A percentile compares a stretch with the other conserved stretches of the same genome.
These are phyloP conservation scores for Ophiostoma sp. DNA, from an alignment of 2,329 filamentous ascomycete genomes.

Conservation along the genomic window DNA sequence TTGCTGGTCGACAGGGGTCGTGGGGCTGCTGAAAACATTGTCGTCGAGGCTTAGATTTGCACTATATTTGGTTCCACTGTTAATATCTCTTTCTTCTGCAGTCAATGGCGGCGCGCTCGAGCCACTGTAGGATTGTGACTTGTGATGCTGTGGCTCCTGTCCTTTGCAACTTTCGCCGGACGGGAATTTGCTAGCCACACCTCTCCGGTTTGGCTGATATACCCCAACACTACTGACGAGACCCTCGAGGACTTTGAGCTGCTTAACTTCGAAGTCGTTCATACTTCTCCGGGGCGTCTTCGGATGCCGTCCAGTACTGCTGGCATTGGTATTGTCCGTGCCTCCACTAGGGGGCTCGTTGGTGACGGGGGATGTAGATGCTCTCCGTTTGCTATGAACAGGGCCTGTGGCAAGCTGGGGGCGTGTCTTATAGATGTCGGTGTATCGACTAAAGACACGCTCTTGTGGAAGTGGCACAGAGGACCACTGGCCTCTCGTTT, in stretches of 20 bases:
- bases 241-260: slow-evolving; percentile 25
- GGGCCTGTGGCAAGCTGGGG: background rate
- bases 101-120: background rate
- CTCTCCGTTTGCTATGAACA: slow-evolving; percentile 14
- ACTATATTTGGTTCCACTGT: slow-evolving; percentile 37
- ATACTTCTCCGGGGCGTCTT: slow-evolving; percentile 14
- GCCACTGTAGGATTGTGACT: background rate
- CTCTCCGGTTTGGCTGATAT: background rate
- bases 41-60: slow-evolving; percentile 46
- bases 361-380: slow-evolving; percentile 27
- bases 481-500: background rate
- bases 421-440: background rate
- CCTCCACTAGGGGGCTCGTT: slow-evolving; percentile 22
- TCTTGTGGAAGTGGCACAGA: background rate
- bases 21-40: slow-evolving; percentile 37
- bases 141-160: background rate
- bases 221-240: slow-evolving; percentile 17
- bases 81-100: slow-evolving; percentile 16
- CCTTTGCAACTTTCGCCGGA: background rate
- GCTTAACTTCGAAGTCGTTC: slow-evolving; percentile 27
- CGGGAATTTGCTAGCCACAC: background rate
- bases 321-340: background rate
- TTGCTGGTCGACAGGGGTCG: slow-evolving; percentile 21
- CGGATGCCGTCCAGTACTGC: background rate
- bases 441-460: background rate